phyloP scores from a whole-genome alignment of 371 early-diverging fungal species.

The Rhizomucor pusillus region DNA sequence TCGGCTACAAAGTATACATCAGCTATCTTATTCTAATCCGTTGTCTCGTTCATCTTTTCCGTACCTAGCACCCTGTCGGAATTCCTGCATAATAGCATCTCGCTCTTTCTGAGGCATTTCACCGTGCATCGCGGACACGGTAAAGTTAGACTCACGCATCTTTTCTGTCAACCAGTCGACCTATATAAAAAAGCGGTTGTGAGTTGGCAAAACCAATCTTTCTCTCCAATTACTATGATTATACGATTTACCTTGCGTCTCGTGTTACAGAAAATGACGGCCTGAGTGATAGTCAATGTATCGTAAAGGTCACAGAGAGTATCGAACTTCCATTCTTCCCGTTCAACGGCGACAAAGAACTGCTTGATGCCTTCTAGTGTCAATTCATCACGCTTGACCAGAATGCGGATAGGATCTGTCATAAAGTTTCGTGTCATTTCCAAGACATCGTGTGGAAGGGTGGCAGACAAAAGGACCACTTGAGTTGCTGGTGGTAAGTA shows the following conservation, averaged over 20 bases:
- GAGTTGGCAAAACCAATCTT: neutral
- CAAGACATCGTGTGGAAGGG: constrained; percentile 96
- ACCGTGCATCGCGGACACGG: constrained; percentile 98
- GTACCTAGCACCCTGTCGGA: constrained; percentile 79
- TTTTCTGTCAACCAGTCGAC: constrained; percentile 97
- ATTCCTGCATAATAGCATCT: constrained; percentile 89
- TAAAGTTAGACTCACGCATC: constrained; percentile 91
- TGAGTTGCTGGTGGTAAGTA: constrained; percentile 92
- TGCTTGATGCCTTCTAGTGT: constrained; percentile 99
- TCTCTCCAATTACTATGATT: neutral
- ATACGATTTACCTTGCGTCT: constrained; percentile 77
- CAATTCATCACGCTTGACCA: constrained; percentile 99
- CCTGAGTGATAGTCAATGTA: constrained; percentile 95
- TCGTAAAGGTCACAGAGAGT: constrained; percentile 97
- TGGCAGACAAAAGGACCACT: constrained; percentile 98
- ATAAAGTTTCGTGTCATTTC: constrained; percentile 97
- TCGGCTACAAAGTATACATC: constrained; percentile 51
- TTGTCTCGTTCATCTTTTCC: neutral
- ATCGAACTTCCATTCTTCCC: constrained; percentile 95
- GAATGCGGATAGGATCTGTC: constrained; percentile 96
- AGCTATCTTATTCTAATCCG: no score
- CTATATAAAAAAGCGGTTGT: constrained; percentile 15
- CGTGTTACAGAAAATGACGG: constrained; percentile 99
- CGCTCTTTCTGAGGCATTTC: constrained; percentile 96
- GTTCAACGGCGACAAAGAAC: constrained; percentile 97